Base-by-base conservation (phyloP, 108 stramenopile genomes). In the Nannochloropsis salina region DNA sequence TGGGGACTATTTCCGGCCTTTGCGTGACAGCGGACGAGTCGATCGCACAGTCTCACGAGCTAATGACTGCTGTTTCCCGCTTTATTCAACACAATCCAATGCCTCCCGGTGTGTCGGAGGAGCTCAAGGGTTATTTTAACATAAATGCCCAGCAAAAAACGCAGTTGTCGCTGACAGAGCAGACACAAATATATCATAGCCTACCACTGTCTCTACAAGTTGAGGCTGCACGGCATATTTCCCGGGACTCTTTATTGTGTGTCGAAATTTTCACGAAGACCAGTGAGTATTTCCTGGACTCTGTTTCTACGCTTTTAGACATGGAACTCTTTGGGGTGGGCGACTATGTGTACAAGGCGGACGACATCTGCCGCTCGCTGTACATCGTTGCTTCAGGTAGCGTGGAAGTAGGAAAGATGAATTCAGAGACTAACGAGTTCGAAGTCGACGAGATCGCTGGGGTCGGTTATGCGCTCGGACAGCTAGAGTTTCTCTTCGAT, bases 201-300 rank as follows among this genome's bases (percentile, higher is more conserved):
- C 61, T 74, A 4, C 61, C 61, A 15, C 61, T 74, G 20, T 74
- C 61, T 74, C 61, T 74, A 15, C 61, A 74, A 74, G 61, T 74
- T 15, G 61, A 74, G n/a, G 61, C 61, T 74, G 61, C 61, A 15
- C 61, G 61, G 61, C 61, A 74, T 8, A 74, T 74, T n/a, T 74
- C 61, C 61, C 61, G 61, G 2, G 61, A 74, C 61, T 74, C 61
- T 6, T n/a, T 74, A 15, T 8, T 74, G 61, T n/a, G 61, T n/a
- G 61, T 74, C 61, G 61, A 74, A 74, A 74, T 74, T n/a, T 74
- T 74, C n/a, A n/a, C 15, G 61, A 74, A 74, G 61, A 74, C 61
- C 6, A n/a, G 20, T 8, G 61, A 74, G 15, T 74, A 74, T 74
- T 74, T 74, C 61, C 61, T 74, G 15, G 61, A 74, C n/a, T 74